Evolutionary conservation across 495 filamentous ascomycete genomes (phyloP).

Genomic region (Talaromyces adpressus): DNA sequence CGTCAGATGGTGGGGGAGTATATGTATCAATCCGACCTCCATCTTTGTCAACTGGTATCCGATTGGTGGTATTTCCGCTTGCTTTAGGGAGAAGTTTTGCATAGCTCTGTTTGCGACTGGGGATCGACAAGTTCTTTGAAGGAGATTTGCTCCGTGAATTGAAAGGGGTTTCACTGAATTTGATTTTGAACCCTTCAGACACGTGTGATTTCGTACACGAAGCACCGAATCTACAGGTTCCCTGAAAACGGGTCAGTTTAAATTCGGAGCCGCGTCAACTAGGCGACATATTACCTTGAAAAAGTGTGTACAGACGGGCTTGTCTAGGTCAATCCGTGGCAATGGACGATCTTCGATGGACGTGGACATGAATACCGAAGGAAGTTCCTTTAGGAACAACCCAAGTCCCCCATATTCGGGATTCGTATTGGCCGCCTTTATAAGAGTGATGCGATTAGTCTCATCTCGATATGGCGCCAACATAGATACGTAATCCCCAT

Average conservation of each 20-base stretch:
- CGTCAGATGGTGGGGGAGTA: constrained; percentile 17
- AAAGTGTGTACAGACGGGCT: neutral
- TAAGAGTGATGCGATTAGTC: constrained; percentile 44
- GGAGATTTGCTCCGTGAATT: constrained; percentile 8
- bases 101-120: constrained; percentile 13
- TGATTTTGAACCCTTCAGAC: neutral
- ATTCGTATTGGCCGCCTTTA: constrained; percentile 36
- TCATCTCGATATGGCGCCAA: constrained; percentile 43
- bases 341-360: constrained; percentile 16
- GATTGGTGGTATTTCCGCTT: constrained; percentile 19
- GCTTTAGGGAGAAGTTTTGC: constrained; percentile 17
- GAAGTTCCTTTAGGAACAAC: constrained; percentile 36
- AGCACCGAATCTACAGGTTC: neutral
- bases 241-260: neutral
- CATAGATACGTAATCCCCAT: constrained; percentile 50
- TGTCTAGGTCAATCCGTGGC: neutral
- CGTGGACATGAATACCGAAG: constrained; percentile 34
- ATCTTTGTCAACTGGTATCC: constrained; percentile 37
- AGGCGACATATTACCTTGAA: constrained; percentile 8
- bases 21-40: constrained; percentile 37
- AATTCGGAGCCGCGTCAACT: neutral
- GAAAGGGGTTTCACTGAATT: neutral
- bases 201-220: neutral
- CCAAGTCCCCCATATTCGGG: constrained; percentile 27
- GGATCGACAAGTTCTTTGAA: constrained; percentile 10